A percentile compares a stretch with the other conserved stretches of the same genome.
These are phyloP conservation scores for Pseudoscleropodium purum DNA, from an alignment of 225 moss, liverwort and hornwort species.

Conservation along the genomic window DNA sequence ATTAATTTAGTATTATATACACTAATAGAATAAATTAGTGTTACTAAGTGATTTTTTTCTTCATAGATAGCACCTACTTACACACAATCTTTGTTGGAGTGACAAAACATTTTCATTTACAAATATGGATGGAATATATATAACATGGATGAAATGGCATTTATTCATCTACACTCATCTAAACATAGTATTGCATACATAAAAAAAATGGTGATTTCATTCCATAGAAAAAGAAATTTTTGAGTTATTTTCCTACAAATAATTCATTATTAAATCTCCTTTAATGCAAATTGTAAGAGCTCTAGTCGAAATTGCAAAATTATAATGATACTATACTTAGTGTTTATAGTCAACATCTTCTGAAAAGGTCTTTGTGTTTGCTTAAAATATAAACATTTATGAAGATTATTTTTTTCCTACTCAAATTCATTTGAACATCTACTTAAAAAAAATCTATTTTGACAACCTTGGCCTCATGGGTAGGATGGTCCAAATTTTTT, in stretches of 20 bases:
- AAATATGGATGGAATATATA: background rate
- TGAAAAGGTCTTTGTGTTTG: background rate
- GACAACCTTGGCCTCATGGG: rapidly evolving
- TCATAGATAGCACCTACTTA: background rate
- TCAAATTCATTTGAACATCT: background rate
- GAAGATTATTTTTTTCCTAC: background rate
- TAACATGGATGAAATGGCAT: background rate
- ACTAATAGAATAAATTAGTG: background rate
- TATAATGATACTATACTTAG: rapidly evolving
- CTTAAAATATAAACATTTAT: rapidly evolving
- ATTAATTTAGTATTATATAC: background rate
- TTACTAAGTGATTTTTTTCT: background rate
- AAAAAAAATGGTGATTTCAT: background rate
- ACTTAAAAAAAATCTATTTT: background rate
- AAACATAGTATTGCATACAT: background rate
- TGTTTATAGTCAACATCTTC: background rate
- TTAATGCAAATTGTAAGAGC: no score
- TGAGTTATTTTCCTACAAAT: background rate
- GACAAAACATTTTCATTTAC: background rate
- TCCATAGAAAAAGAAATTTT: background rate
- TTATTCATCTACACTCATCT: background rate
- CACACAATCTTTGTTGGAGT: rapidly evolving
- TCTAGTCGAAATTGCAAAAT: rapidly evolving
- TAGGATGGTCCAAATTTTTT: no score
- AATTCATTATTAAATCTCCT: background rate